Percentiles rank a stretch among this genome's conserved stretches.
These are phyloP conservation scores for Claviceps digitariae DNA, from an alignment of 2,329 filamentous ascomycete genomes.

Conservation along the genomic window DNA sequence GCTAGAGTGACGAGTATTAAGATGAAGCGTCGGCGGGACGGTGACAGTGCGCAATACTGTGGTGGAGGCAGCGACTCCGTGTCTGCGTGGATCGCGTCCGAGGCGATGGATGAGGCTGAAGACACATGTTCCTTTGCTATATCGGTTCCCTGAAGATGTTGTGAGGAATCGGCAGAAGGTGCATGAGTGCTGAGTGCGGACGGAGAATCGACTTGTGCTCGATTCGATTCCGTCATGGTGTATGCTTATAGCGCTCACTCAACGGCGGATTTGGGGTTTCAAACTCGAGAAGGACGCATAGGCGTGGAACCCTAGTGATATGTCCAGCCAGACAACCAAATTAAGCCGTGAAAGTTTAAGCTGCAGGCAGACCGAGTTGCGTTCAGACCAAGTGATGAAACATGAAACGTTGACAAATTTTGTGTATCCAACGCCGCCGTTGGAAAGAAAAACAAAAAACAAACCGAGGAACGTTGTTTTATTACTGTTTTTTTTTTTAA, in stretches of 20 bases:
- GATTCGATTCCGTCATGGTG: neutral
- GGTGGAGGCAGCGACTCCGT: slow-evolving; percentile 3
- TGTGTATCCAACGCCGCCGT: too few species aligned
- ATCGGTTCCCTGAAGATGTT: neutral
- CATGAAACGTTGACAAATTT: too few species aligned
- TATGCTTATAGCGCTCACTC: neutral
- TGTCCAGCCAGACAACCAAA: too few species aligned
- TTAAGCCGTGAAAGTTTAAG: neutral
- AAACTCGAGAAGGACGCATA: neutral
- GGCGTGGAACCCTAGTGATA: too few species aligned
- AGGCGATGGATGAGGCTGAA: neutral
- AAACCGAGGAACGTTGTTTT: too few species aligned
- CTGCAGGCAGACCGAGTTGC: neutral
- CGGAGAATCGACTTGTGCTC: neutral
- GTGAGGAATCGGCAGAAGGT: neutral
- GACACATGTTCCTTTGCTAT: neutral
- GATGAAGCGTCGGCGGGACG: slow-evolving; percentile 22
- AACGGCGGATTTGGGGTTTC: neutral
- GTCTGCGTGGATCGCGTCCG: neutral
- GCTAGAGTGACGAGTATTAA: slow-evolving; percentile 25
- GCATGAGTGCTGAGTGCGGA: neutral
- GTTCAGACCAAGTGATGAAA: too few species aligned
- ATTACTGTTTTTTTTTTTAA: too few species aligned
- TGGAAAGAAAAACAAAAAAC: too few species aligned
- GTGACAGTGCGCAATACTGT: slow-evolving; percentile 25